Evolutionary conservation across 306 rosid species (phyloP), one percentile per base, ranked within the genome.

Genomic region (Oxytropis ochrocephala): DNA sequence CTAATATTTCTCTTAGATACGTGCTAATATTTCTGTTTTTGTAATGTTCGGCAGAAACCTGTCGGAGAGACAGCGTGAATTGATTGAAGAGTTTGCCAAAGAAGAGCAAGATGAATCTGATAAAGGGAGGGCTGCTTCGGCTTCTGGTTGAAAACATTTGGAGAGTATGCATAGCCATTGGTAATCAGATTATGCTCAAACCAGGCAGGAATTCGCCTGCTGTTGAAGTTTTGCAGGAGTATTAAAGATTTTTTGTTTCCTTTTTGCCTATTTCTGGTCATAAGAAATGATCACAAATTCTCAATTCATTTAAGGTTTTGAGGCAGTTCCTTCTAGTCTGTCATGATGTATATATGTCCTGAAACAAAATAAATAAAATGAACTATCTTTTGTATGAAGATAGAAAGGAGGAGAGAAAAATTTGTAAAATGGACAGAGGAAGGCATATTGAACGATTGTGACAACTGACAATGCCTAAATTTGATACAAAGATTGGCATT

Each of bases 31-130:
- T n/a, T n/a, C 27, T 38, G 19, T 24, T 41, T 27, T 32, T 67
- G 29, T 29, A 27, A 70, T 72, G 0, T 61, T 16, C 35, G 64
- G 78, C 82, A 92, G 95, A 76, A 87, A 79, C 30, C 80, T 92
- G 60, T 87, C 98, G n/a, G 89, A 78, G 46, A 87, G 95, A 70
- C 96, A 89, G 57, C 86, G 91, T 0, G 86, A 92, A 80, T 65
- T 92, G 67, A 87, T 92, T 0, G 92, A 89, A 74, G 98, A 89
- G 78, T 89, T 89, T 67, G 78, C 80, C 17, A 92, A 92, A 72
- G 91, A 84, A 82, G 91, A 87, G 77, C 86, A 77, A 56, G 87
- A 83, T 27, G 89, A 87, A 54, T 76, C 12, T 21, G 84, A 79
- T 50, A 84, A 74, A 61, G 58, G 67, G 33, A 64, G 80, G 7